phyloP scores from a whole-genome alignment of 352 stramenopile species.

The Lagenidium giganteum region DNA sequence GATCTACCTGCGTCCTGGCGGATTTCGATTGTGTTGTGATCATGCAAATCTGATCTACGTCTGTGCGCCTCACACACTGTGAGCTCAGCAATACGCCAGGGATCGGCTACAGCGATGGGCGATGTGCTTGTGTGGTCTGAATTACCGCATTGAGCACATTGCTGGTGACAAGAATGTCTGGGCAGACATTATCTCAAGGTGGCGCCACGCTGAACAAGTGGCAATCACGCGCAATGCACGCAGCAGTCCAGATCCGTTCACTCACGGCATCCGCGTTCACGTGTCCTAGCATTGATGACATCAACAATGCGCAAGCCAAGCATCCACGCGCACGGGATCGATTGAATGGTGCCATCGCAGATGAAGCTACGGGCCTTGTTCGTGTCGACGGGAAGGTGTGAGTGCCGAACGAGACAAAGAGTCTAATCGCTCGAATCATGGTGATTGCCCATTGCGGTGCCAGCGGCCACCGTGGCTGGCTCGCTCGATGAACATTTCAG shows the following conservation, averaged over 20 bases:
- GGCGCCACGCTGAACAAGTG: too few species aligned
- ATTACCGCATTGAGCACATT: slow-evolving; percentile 16
- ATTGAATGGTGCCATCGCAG: too few species aligned
- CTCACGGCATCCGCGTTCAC: too few species aligned
- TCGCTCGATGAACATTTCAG: too few species aligned
- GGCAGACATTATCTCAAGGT: slow-evolving; percentile 7
- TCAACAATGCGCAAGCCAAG: too few species aligned
- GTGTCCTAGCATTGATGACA: too few species aligned
- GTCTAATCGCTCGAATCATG: not conserved
- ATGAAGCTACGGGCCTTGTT: too few species aligned
- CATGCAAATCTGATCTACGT: slow-evolving; percentile 1
- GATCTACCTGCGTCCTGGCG: slow-evolving; percentile 2
- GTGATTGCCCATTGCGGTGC: slow-evolving; percentile 11
- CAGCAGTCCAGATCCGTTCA: too few species aligned
- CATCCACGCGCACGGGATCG: too few species aligned
- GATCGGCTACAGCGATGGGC: slow-evolving; percentile 10
- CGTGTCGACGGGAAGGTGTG: too few species aligned
- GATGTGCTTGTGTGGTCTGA: slow-evolving; percentile 1
- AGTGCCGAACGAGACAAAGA: not conserved
- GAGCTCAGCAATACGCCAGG: slow-evolving; percentile 5
- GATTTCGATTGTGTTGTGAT: slow-evolving; percentile 8
- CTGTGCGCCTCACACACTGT: not conserved
- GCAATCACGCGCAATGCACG: too few species aligned
- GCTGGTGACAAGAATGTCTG: slow-evolving; percentile 13
- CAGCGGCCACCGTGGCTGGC: too few species aligned